A percentile compares a stretch with the other conserved stretches of the same genome.
phyloP scores from a whole-genome alignment of 441 rosid genomes.

The Gossypium lobatum region DNA sequence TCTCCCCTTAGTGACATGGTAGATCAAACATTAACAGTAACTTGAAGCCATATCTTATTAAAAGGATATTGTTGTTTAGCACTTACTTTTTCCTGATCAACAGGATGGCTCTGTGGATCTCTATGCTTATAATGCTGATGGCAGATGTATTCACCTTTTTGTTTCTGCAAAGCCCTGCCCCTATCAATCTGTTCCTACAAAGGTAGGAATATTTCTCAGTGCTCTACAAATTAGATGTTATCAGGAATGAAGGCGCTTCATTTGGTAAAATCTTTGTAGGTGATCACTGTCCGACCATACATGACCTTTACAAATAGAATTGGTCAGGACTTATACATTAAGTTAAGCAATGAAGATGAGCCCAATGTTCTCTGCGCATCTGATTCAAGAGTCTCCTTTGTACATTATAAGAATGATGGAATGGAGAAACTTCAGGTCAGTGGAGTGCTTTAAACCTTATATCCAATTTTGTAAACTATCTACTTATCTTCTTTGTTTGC shows the following conservation, averaged over 20 bases:
- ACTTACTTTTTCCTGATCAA: slow-evolving; percentile 17
- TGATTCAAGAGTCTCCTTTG: slow-evolving; percentile 81
- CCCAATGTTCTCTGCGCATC: slow-evolving; percentile 69
- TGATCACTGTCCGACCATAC: slow-evolving; percentile 87
- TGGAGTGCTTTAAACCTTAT: slow-evolving; percentile 14
- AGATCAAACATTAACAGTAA: slow-evolving; percentile 15
- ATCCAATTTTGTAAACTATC: slow-evolving; percentile 4
- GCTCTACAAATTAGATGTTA: slow-evolving; percentile 8
- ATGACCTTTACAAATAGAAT: slow-evolving; percentile 94
- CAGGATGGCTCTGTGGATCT: slow-evolving; percentile 98
- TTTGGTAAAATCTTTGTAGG: slow-evolving; percentile 36
- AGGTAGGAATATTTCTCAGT: slow-evolving; percentile 42
- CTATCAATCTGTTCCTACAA: slow-evolving; percentile 84
- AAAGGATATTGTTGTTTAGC: slow-evolving; percentile 13
- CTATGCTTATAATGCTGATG: slow-evolving; percentile 67
- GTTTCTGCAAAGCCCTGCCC: slow-evolving; percentile 80
- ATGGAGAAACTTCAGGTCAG: slow-evolving; percentile 84
- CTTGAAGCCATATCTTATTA: slow-evolving; percentile 18
- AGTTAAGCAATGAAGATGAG: slow-evolving; percentile 72
- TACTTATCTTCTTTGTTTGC: background rate
- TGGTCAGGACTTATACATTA: slow-evolving; percentile 73
- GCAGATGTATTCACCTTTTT: slow-evolving; percentile 76
- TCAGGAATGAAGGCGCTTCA: slow-evolving; percentile 7
- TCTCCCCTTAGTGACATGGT: slow-evolving; percentile 96
- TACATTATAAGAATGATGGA: slow-evolving; percentile 45